A percentile compares a stretch with the other conserved stretches of the same genome.
Conservation (phyloP, 805 yeast genomes). For the Zygoascus bituminiphila region DNA sequence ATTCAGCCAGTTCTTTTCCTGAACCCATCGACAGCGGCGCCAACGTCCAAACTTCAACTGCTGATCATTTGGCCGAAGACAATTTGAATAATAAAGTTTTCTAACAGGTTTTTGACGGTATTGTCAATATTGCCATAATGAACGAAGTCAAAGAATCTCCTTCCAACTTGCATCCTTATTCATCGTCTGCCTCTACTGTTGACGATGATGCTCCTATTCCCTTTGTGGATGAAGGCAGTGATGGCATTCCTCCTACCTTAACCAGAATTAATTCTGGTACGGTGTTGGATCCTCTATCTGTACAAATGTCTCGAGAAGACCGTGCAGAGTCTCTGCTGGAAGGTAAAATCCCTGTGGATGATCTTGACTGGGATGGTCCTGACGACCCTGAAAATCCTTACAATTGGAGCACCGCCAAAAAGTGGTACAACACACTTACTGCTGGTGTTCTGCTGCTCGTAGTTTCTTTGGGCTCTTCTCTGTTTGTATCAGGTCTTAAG, state of each 20-base stretch:
- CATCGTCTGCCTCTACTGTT: not conserved
- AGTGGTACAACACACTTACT: constrained; percentile 33
- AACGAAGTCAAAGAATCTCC: too few species aligned
- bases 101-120: too few species aligned
- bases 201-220: not conserved
- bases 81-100: too few species aligned
- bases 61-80: too few species aligned
- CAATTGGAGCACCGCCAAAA: constrained; percentile 41
- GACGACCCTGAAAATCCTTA: constrained; percentile 52
- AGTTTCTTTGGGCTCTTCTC: constrained; percentile 50
- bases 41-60: too few species aligned
- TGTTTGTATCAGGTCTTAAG: constrained; percentile 38
- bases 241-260: not conserved
- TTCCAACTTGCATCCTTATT: too few species aligned
- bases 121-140: too few species aligned
- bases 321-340: not conserved
- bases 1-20: too few species aligned
- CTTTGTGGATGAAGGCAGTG: not conserved
- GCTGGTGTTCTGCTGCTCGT: constrained; percentile 40
- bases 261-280: not conserved
- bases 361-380: constrained; percentile 45
- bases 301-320: not conserved
- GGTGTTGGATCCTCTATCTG: not conserved
- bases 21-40: too few species aligned
- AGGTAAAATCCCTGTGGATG: not conserved